Conservation (phyloP, 2,329 filamentous ascomycete genomes). For the Chalara sp. region DNA sequence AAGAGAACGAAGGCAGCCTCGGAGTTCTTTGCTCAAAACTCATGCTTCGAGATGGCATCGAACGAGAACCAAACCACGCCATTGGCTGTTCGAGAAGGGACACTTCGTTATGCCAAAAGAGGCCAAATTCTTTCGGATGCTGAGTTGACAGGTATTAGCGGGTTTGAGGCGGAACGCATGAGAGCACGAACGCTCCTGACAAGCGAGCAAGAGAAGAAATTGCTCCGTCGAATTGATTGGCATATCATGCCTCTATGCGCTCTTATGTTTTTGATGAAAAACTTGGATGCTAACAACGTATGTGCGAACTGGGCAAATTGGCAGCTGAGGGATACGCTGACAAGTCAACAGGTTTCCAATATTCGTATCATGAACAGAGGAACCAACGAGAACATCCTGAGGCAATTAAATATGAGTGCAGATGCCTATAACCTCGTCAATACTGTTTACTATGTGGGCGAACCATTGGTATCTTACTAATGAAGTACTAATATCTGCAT, state of each 20-base stretch:
- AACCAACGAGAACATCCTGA: too few relatives aligned
- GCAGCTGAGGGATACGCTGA: too few relatives aligned
- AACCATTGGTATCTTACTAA: neutral
- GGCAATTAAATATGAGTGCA: conserved; percentile 23
- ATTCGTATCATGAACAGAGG: too few relatives aligned
- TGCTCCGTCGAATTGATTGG: conserved; percentile 8
- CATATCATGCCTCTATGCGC: conserved; percentile 28
- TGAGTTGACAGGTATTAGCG: conserved; percentile 3
- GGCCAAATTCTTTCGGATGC: too few relatives aligned
- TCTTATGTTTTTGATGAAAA: conserved; percentile 27
- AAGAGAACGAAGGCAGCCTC: too few relatives aligned
- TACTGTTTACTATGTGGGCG: conserved; percentile 29
- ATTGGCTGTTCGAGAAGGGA: too few relatives aligned
- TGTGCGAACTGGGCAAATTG: too few relatives aligned
- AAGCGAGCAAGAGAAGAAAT: conserved; percentile 6
- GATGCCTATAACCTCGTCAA: conserved; percentile 29
- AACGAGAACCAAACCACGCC: too few relatives aligned
- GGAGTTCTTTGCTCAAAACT: too few relatives aligned
- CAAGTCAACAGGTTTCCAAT: too few relatives aligned
- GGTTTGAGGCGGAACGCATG: conserved; percentile 28
- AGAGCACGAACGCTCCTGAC: conserved; percentile 24
- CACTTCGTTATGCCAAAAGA: too few relatives aligned
- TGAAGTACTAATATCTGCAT: conserved; percentile 9
- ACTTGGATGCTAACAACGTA: conserved; percentile 16
- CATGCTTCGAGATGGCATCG: too few relatives aligned